A percentile compares a stretch with the other conserved stretches of the same genome.
phyloP scores from a whole-genome alignment of 768 basidiomycete species.

The Pulveroboletus sp. region DNA sequence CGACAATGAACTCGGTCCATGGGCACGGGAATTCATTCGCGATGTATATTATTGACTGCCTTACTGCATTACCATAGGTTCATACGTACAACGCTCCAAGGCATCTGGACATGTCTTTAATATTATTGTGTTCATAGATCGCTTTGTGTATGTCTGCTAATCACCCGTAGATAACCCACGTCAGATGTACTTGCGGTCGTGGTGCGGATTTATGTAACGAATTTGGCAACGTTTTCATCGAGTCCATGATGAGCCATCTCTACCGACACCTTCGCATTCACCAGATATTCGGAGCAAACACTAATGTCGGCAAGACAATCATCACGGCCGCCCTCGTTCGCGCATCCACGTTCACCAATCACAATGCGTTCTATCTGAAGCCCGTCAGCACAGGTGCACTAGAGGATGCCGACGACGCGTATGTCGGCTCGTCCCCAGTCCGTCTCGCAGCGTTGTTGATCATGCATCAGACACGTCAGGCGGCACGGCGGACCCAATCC shows the following conservation, averaged over 20 bases:
- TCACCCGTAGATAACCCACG: background rate
- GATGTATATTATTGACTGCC: constrained; percentile 25
- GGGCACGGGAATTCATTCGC: constrained; percentile 36
- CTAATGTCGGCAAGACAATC: constrained; percentile 93
- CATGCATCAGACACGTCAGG: constrained; percentile 55
- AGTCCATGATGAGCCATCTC: constrained; percentile 64
- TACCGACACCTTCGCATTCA: constrained; percentile 83
- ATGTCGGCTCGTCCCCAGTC: constrained; percentile 18
- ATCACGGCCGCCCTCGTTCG: constrained; percentile 80
- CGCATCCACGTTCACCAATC: constrained; percentile 58
- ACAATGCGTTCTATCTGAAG: constrained; percentile 69
- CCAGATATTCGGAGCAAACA: constrained; percentile 94
- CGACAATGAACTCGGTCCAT: constrained; percentile 36
- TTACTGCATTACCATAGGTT: constrained; percentile 10
- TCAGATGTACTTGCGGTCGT: constrained; percentile 12
- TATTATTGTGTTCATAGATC: constrained; percentile 16
- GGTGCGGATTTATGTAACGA: constrained; percentile 17
- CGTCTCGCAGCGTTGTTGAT: background rate
- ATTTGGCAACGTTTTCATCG: background rate
- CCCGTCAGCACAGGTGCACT: constrained; percentile 87
- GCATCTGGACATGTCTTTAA: constrained; percentile 27
- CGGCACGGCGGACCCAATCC: constrained; percentile 43
- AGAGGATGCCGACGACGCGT: constrained; percentile 84
- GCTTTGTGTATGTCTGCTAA: constrained; percentile 1
- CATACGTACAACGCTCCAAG: constrained; percentile 17